Conservation (phyloP, 768 basidiomycete genomes). For the Cystofilobasidium macerans region DNA sequence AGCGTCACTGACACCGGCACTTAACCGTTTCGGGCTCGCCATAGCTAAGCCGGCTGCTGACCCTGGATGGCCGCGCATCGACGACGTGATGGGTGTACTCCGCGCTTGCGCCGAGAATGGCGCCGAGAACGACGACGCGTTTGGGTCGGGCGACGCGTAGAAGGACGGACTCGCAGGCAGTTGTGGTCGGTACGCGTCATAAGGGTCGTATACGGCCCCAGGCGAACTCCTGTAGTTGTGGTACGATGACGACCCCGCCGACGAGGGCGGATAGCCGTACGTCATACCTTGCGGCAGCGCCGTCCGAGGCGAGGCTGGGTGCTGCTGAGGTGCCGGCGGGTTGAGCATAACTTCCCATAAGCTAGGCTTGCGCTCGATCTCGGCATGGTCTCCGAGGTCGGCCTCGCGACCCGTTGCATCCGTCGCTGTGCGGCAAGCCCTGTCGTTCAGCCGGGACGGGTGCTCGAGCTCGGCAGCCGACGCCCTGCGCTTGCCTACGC, state of each 20-base stretch:
- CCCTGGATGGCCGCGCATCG: not conserved
- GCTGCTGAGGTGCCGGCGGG: not conserved
- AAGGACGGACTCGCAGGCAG: constrained; percentile 1
- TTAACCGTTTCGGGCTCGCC: not conserved
- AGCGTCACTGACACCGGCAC: not conserved
- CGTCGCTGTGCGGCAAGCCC: not conserved
- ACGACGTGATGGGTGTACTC: not conserved
- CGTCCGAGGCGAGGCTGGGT: not conserved
- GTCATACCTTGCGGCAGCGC: constrained; percentile 4
- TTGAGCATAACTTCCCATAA: constrained; percentile 17
- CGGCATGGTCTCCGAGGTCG: not conserved
- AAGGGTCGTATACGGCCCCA: not conserved
- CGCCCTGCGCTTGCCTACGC: not conserved
- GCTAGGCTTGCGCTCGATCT: constrained; percentile 1
- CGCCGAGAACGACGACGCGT: not conserved
- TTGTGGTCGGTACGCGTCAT: constrained; percentile 8
- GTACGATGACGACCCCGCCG: constrained; percentile 10
- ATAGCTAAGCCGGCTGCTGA: not conserved
- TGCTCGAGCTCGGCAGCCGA: not conserved
- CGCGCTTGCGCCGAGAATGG: not conserved
- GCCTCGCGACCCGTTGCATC: not conserved
- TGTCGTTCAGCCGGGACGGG: not conserved
- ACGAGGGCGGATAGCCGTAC: constrained; percentile 11
- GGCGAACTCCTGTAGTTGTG: constrained; percentile 12
- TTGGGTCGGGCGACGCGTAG: constrained; percentile 15